Evolutionary conservation across 106 monocot genomes (phyloP).

Genomic region (Vanilla planifolia): DNA sequence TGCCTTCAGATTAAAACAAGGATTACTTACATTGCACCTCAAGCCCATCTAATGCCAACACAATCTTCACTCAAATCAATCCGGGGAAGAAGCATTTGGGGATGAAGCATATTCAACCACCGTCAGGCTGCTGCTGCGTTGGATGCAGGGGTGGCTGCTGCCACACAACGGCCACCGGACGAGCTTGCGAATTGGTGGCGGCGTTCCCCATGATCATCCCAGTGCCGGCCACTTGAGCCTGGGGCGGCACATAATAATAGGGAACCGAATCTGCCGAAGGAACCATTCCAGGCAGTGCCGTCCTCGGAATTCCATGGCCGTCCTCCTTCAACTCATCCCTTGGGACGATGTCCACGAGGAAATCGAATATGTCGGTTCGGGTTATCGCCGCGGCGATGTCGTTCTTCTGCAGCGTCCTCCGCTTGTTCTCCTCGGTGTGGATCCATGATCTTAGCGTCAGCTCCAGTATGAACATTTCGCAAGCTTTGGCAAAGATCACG

Average conservation of each 20-base stretch:
- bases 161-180: conserved; percentile 2
- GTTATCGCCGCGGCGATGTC: conserved; percentile 52
- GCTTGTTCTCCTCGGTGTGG: conserved; percentile 49
- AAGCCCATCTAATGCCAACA: neutral
- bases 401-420: conserved; percentile 44
- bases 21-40: neutral
- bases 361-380: conserved; percentile 51
- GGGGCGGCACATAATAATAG: conserved; percentile 40
- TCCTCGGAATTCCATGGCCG: conserved; percentile 33
- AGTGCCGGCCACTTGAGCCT: conserved; percentile 12
- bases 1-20: no score
- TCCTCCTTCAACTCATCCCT: conserved; percentile 25
- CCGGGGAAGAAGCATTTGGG: no score
- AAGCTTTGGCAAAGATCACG: conserved; percentile 48
- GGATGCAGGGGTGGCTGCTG: conserved; percentile 2
- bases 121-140: conserved; percentile 16
- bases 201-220: conserved; percentile 46
- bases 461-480: conserved; percentile 57
- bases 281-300: conserved; percentile 31
- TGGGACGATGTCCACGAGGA: conserved; percentile 47
- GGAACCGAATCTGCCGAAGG: conserved; percentile 25
- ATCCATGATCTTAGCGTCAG: conserved; percentile 43
- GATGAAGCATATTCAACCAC: no score
- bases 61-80: neutral
- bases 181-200: conserved; percentile 8